These are phyloP conservation scores for Tuber indicum DNA, from an alignment of 495 filamentous ascomycete species.

Conservation along the genomic window DNA sequence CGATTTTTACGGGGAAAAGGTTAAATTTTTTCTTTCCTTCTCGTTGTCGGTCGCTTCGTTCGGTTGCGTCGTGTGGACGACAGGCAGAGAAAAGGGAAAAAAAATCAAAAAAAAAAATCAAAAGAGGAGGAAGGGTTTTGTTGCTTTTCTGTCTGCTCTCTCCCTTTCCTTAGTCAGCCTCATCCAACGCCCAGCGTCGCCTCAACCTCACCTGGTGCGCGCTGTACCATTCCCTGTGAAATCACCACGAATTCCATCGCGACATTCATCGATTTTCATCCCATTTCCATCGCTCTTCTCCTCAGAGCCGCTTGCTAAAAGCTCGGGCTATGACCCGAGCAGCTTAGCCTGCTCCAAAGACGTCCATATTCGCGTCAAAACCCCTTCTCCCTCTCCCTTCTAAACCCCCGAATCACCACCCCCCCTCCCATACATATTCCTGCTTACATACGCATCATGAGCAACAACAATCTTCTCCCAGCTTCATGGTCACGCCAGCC, in stretches of 20 bases:
- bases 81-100: neutral
- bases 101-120: no score
- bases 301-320: conserved; percentile 34
- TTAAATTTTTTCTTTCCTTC: neutral
- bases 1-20: neutral
- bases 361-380: conserved; percentile 41
- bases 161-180: conserved; percentile 33
- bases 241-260: conserved; percentile 39
- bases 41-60: conserved; percentile 1
- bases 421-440: conserved; percentile 18
- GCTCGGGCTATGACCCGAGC: conserved; percentile 43
- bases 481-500: conserved; percentile 38
- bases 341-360: conserved; percentile 41
- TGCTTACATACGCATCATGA: conserved; percentile 3
- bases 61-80: conserved; percentile 5
- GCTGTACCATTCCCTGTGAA: conserved; percentile 41
- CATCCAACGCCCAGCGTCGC: conserved; percentile 36
- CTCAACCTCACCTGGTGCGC: conserved; percentile 40
- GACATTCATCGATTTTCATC: conserved; percentile 39
- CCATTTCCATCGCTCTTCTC: conserved; percentile 35
- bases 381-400: conserved; percentile 26
- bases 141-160: neutral
- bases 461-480: conserved; percentile 5
- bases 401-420: conserved; percentile 36
- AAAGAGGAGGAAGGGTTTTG: neutral